Evolutionary conservation across 2,329 filamentous ascomycete species (phyloP).

Genomic region (Coniochaeta hoffmannii): DNA sequence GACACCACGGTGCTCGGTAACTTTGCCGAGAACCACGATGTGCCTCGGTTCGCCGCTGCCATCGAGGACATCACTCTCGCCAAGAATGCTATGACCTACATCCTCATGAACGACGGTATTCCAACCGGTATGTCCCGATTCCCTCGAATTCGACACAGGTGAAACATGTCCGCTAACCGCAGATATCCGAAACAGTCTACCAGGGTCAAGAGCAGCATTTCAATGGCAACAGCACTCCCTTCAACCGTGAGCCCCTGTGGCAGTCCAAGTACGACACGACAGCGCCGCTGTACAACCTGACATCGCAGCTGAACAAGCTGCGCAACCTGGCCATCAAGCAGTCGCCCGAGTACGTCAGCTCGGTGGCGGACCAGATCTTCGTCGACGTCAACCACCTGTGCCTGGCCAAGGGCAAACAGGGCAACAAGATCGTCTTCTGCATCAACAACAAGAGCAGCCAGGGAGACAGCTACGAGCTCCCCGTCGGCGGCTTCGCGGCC

Average conservation of each 20-base stretch:
- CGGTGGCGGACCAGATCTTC: slow-evolving; percentile 10
- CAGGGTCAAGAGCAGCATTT: slow-evolving; percentile 59
- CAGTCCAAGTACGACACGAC: slow-evolving; percentile 38
- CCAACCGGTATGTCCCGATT: slow-evolving; percentile 16
- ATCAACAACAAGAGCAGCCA: slow-evolving; percentile 19
- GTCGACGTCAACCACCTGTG: slow-evolving; percentile 19
- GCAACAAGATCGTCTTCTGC: slow-evolving; percentile 17
- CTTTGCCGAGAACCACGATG: slow-evolving; percentile 55
- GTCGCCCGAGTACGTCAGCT: slow-evolving; percentile 12
- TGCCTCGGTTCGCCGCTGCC: slow-evolving; percentile 42
- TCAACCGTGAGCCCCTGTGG: slow-evolving; percentile 54
- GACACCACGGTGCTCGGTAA: slow-evolving; percentile 38
- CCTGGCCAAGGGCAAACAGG: slow-evolving; percentile 17
- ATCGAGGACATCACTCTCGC: slow-evolving; percentile 47
- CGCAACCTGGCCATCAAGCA: slow-evolving; percentile 17
- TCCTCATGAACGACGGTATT: slow-evolving; percentile 53
- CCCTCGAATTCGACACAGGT: not conserved
- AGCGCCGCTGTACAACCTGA: slow-evolving; percentile 39
- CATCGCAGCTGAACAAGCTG: slow-evolving; percentile 24
- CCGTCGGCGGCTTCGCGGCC: slow-evolving; percentile 15
- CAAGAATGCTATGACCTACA: slow-evolving; percentile 54
- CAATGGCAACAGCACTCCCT: slow-evolving; percentile 35
- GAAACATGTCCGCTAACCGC: slow-evolving; percentile 1
- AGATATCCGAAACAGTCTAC: slow-evolving; percentile 37
- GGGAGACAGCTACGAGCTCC: slow-evolving; percentile 15